Evolutionary conservation across 2,329 filamentous ascomycete species (phyloP).

Genomic region (Bipolaris bicolor): DNA sequence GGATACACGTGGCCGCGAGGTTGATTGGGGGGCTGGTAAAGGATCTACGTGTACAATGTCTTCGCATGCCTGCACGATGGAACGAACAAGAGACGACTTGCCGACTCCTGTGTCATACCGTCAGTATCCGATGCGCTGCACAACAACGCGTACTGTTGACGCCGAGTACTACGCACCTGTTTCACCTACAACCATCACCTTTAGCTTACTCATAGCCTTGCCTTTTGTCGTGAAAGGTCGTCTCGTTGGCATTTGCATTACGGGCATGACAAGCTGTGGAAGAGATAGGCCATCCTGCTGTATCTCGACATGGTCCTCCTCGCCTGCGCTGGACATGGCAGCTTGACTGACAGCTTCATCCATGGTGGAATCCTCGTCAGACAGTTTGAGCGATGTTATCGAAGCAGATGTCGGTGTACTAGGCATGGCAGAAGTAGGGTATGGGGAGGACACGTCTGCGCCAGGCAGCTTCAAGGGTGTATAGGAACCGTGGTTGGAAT

Average conservation of each 20-base stretch:
- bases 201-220: conserved; percentile 82
- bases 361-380: conserved; percentile 62
- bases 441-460: conserved; percentile 48
- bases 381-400: conserved; percentile 63
- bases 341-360: conserved; percentile 64
- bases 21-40: conserved; percentile 47
- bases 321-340: conserved; percentile 60
- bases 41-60: conserved; percentile 94
- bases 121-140: conserved; percentile 17
- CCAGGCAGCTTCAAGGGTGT: conserved; percentile 35
- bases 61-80: conserved; percentile 83
- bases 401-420: conserved; percentile 67
- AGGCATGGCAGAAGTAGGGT: conserved; percentile 58
- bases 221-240: conserved; percentile 89
- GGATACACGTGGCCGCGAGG: conserved; percentile 30
- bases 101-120: conserved; percentile 67
- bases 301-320: conserved; percentile 54
- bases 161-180: conserved; percentile 60
- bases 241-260: conserved; percentile 85
- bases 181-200: conserved; percentile 83
- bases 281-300: conserved; percentile 46
- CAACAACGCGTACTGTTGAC: background rate
- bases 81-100: conserved; percentile 88
- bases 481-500: conserved; percentile 30
- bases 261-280: conserved; percentile 96